Evolutionary conservation across 1,284 basidiomycete species (phyloP).

Genomic region (Cutaneotrichosporon sp.): DNA sequence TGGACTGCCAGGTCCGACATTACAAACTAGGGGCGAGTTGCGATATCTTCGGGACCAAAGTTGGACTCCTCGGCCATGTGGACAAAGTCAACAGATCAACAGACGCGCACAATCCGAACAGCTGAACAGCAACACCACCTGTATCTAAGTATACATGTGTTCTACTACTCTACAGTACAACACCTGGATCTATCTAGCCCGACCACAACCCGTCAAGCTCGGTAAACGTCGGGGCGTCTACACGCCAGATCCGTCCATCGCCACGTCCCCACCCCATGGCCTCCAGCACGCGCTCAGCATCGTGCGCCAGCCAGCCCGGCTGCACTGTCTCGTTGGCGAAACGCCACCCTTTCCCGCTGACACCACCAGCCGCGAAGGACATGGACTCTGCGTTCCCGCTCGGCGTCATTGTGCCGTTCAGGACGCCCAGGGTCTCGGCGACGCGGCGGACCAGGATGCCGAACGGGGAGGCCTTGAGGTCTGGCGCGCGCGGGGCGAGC

Average conservation of each 20-base stretch:
- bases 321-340: constrained; percentile 64
- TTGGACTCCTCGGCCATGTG: too few species aligned
- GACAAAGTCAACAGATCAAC: too few species aligned
- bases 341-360: constrained; percentile 69
- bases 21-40: too few species aligned
- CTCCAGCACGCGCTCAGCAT: constrained; percentile 58
- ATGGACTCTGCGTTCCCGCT: constrained; percentile 29
- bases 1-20: too few species aligned
- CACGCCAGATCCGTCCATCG: constrained; percentile 22
- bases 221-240: constrained; percentile 33
- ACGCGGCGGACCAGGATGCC: constrained; percentile 65
- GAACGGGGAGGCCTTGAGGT: constrained; percentile 56
- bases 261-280: constrained; percentile 18
- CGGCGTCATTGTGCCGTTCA: constrained; percentile 59
- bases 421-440: constrained; percentile 74
- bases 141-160: not conserved
- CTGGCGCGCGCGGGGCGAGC: constrained; percentile 47
- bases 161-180: constrained; percentile 3
- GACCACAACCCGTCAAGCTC: constrained; percentile 42
- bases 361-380: constrained; percentile 54
- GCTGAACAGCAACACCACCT: too few species aligned
- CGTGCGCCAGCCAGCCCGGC: constrained; percentile 67
- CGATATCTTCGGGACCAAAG: too few species aligned
- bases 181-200: constrained; percentile 1
- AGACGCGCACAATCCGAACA: too few species aligned